Percentiles rank a stretch among this genome's conserved stretches.
These are phyloP conservation scores for Saxophila tyrrhenica DNA, from an alignment of 495 filamentous ascomycete species.

Conservation along the genomic window DNA sequence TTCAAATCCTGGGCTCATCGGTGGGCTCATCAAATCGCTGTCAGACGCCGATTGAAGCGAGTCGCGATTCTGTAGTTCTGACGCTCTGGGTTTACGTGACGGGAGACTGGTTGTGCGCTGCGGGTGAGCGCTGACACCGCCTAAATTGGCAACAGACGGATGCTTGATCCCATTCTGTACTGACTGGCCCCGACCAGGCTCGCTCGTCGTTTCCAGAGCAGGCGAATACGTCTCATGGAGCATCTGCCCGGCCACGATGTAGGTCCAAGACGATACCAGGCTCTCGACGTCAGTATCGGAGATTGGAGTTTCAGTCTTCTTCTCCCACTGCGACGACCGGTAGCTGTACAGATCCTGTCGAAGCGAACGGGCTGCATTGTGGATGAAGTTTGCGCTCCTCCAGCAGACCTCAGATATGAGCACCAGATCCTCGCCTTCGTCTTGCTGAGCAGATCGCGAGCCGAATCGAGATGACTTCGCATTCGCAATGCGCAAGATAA, in stretches of 20 bases:
- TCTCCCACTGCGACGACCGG: constrained; percentile 23
- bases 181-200: neutral
- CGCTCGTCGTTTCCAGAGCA: neutral
- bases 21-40: constrained; percentile 3
- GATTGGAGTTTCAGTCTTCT: neutral
- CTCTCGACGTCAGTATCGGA: constrained; percentile 52
- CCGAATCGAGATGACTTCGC: constrained; percentile 20
- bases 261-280: constrained; percentile 74
- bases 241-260: constrained; percentile 65
- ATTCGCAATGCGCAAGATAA: constrained; percentile 76
- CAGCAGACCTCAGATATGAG: constrained; percentile 71
- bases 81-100: neutral
- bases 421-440: constrained; percentile 53
- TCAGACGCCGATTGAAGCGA: constrained; percentile 1
- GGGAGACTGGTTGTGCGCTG: constrained; percentile 1
- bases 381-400: constrained; percentile 69
- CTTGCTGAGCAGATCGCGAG: neutral
- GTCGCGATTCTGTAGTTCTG: neutral
- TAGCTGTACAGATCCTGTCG: constrained; percentile 52
- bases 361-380: constrained; percentile 62
- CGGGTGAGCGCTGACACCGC: neutral
- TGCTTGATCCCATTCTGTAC: neutral
- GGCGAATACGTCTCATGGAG: constrained; percentile 46
- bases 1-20: constrained; percentile 4
- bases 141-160: neutral